A percentile compares a stretch with the other conserved stretches of the same genome.
Evolutionary conservation across 352 stramenopile species (phyloP).

Genomic region (Phytophthora uliginosa): DNA sequence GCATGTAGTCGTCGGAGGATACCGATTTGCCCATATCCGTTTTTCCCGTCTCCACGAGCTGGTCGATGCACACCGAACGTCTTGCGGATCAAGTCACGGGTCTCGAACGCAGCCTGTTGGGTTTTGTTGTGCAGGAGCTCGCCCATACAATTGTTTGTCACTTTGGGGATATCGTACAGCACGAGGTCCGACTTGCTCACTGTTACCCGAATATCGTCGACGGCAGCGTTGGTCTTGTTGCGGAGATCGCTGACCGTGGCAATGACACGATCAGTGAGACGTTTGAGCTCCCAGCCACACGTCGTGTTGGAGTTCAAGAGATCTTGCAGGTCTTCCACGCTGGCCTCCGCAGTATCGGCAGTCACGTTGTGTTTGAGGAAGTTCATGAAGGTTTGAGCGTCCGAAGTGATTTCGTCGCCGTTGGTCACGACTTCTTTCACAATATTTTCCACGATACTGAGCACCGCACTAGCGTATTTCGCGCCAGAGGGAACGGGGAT

Average conservation of each 20-base stretch:
- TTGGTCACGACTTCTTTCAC: conserved; percentile 31
- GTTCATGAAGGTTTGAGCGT: conserved; percentile 24
- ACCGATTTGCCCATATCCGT: conserved; percentile 27
- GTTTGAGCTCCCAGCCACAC: conserved; percentile 33
- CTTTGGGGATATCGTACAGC: conserved; percentile 26
- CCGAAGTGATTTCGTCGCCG: conserved; percentile 29
- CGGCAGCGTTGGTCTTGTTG: conserved; percentile 15
- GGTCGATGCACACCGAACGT: conserved; percentile 29
- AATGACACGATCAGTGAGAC: conserved; percentile 23
- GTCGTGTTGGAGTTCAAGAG: conserved; percentile 26
- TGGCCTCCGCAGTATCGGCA: conserved; percentile 14
- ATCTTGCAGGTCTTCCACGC: conserved; percentile 21
- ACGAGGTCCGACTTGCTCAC: conserved; percentile 26
- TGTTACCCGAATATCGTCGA: conserved; percentile 26
- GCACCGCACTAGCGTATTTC: conserved; percentile 19
- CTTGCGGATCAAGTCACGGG: conserved; percentile 29
- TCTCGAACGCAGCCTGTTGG: conserved; percentile 26
- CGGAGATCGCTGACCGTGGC: conserved; percentile 18
- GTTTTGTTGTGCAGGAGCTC: conserved; percentile 31
- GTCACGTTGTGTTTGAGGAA: conserved; percentile 31
- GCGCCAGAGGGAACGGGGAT: conserved; percentile 20
- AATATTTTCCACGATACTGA: conserved; percentile 27
- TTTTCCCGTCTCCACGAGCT: conserved; percentile 25
- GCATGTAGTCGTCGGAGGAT: conserved; percentile 34
- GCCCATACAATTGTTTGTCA: conserved; percentile 33